Evolutionary conservation across 2,329 filamentous ascomycete genomes (phyloP).

Genomic region (Colletotrichum endophyticum): DNA sequence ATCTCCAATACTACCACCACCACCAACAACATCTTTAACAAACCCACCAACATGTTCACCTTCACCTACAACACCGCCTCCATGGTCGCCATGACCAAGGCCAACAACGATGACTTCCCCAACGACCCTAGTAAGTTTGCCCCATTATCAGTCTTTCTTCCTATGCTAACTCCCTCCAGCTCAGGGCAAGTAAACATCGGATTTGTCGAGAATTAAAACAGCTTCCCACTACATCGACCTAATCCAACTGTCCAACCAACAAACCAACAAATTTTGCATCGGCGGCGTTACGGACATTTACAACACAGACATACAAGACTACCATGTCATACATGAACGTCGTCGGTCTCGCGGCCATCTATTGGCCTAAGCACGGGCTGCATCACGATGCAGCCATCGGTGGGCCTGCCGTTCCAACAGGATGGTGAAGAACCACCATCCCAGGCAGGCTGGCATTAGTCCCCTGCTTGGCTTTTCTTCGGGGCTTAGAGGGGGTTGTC

Average conservation of each 20-base stretch:
- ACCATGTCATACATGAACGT: background rate
- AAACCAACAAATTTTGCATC: background rate
- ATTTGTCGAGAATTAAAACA: background rate
- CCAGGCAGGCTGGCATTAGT: background rate
- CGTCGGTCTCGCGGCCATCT: background rate
- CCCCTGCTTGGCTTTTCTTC: background rate
- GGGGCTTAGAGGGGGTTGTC: background rate
- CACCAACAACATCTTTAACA: background rate
- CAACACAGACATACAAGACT: background rate
- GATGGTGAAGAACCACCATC: background rate
- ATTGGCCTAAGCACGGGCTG: conserved; percentile 1
- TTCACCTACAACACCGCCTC: background rate
- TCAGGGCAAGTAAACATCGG: background rate
- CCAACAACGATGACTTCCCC: background rate
- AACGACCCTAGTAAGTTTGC: background rate
- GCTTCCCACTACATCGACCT: background rate
- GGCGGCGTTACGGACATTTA: background rate
- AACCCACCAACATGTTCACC: background rate
- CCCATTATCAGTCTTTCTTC: background rate
- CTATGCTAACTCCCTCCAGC: background rate
- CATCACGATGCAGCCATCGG: background rate
- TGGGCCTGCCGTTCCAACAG: background rate
- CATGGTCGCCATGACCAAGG: background rate
- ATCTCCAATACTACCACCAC: background rate
- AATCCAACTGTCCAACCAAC: background rate